A percentile compares a stretch with the other conserved stretches of the same genome.
Evolutionary conservation across 2,329 filamentous ascomycete species (phyloP).

Genomic region (Dactylellina parvicollis): DNA sequence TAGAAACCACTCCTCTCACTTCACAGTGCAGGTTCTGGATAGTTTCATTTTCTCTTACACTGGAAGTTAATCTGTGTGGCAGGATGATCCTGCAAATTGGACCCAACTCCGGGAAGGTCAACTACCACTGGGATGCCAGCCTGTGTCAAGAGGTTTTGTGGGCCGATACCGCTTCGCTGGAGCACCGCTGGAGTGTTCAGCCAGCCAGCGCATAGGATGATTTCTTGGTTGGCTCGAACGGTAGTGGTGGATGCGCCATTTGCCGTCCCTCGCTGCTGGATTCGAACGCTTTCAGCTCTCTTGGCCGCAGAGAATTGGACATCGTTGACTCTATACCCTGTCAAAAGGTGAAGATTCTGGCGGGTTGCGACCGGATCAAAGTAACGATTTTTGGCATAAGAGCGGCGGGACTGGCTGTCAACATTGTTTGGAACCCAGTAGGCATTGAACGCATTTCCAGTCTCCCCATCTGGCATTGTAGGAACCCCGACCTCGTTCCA

Average conservation of each 20-base stretch:
- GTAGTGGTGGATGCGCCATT: constrained; percentile 47
- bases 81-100: constrained; percentile 64
- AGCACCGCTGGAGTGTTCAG: constrained; percentile 64
- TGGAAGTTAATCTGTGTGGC: constrained; percentile 50
- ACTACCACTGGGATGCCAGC: constrained; percentile 63
- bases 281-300: constrained; percentile 36
- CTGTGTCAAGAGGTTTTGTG: constrained; percentile 60
- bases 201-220: constrained; percentile 63
- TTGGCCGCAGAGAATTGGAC: constrained; percentile 48
- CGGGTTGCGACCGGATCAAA: constrained; percentile 57
- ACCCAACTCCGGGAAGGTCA: constrained; percentile 66
- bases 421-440: constrained; percentile 60
- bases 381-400: constrained; percentile 59
- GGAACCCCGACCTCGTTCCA: constrained; percentile 47
- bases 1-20: too few relatives aligned
- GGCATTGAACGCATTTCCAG: constrained; percentile 55
- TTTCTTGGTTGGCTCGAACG: constrained; percentile 61
- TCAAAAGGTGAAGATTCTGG: constrained; percentile 59
- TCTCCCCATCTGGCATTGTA: constrained; percentile 42
- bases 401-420: constrained; percentile 58
- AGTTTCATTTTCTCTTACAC: constrained; percentile 35
- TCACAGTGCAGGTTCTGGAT: too few relatives aligned
- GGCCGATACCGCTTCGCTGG: constrained; percentile 66
- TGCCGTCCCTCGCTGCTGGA: constrained; percentile 42
- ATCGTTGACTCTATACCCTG: constrained; percentile 58